phyloP scores from a whole-genome alignment of 1,139 yeast genomes.

The Yamadazyma sp. region DNA sequence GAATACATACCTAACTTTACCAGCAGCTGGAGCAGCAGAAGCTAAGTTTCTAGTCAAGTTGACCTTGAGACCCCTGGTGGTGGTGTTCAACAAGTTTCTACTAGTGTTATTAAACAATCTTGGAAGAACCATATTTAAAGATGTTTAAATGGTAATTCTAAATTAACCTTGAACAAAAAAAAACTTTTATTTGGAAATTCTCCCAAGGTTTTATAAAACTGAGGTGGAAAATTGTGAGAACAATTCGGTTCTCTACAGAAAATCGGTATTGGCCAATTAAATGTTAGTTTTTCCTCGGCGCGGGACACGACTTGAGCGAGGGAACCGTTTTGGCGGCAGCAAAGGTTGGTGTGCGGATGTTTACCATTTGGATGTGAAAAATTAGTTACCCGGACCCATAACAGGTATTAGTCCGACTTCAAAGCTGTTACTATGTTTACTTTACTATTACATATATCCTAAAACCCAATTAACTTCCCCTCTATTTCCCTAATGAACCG shows the following conservation, averaged over 20 bases:
- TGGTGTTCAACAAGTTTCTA: slow-evolving; percentile 88
- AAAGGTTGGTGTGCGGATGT: slow-evolving; percentile 1
- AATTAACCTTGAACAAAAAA: slow-evolving; percentile 15
- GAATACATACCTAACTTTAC: slow-evolving; percentile 84
- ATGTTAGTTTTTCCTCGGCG: slow-evolving; percentile 1
- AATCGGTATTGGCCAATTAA: slow-evolving; percentile 8
- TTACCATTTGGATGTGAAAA: neutral
- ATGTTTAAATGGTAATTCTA: slow-evolving; percentile 18
- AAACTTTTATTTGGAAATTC: slow-evolving; percentile 9
- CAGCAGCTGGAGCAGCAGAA: slow-evolving; percentile 78
- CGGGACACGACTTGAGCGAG: slow-evolving; percentile 9
- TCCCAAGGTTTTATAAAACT: slow-evolving; percentile 11
- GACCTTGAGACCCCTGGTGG: slow-evolving; percentile 64
- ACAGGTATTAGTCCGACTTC: no score
- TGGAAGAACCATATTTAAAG: slow-evolving; percentile 64
- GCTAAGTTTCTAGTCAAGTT: slow-evolving; percentile 83
- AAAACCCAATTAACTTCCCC: neutral
- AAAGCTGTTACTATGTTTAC: no score
- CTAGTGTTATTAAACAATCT: slow-evolving; percentile 84
- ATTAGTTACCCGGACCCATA: neutral
- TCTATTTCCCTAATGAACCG: slow-evolving; percentile 8
- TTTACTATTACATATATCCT: no score
- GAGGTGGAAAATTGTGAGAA: slow-evolving; percentile 6
- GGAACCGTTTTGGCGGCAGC: no score
- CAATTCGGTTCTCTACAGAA: slow-evolving; percentile 11